phyloP scores from a whole-genome alignment of 768 basidiomycete species.

The Pholiota molesta region DNA sequence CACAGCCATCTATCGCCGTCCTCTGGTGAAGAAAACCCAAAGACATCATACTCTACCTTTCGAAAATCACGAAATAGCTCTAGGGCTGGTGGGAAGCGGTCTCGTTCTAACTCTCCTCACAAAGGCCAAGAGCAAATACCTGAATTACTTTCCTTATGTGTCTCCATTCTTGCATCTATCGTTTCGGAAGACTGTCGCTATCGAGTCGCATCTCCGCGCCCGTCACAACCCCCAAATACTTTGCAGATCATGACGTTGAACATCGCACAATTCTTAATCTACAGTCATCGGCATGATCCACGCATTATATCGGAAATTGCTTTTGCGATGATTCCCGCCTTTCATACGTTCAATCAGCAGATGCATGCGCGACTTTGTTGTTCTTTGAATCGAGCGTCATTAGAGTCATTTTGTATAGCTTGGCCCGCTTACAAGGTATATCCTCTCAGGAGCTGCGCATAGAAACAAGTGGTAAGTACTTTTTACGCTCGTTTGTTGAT shows the following conservation, averaged over 20 bases:
- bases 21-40: constrained; percentile 24
- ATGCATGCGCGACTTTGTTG: constrained; percentile 66
- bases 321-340: constrained; percentile 73
- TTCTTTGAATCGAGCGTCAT: constrained; percentile 72
- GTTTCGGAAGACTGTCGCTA: constrained; percentile 76
- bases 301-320: constrained; percentile 60
- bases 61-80: constrained; percentile 47
- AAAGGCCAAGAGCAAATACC: constrained; percentile 40
- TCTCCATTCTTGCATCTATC: constrained; percentile 63
- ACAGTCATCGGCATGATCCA: constrained; percentile 54
- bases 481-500: background rate
- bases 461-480: constrained; percentile 6
- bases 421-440: constrained; percentile 31
- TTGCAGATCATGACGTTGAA: constrained; percentile 76
- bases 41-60: constrained; percentile 42
- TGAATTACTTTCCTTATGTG: constrained; percentile 60
- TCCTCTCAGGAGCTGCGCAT: background rate
- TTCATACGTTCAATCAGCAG: constrained; percentile 63
- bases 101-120: constrained; percentile 54
- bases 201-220: constrained; percentile 58
- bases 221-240: constrained; percentile 70
- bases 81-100: constrained; percentile 43
- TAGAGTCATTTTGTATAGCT: constrained; percentile 52
- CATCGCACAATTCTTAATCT: constrained; percentile 67
- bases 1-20: constrained; percentile 1